phyloP scores from a whole-genome alignment of 2,329 filamentous ascomycete species.

The Hymenoscyphus infarciens region DNA sequence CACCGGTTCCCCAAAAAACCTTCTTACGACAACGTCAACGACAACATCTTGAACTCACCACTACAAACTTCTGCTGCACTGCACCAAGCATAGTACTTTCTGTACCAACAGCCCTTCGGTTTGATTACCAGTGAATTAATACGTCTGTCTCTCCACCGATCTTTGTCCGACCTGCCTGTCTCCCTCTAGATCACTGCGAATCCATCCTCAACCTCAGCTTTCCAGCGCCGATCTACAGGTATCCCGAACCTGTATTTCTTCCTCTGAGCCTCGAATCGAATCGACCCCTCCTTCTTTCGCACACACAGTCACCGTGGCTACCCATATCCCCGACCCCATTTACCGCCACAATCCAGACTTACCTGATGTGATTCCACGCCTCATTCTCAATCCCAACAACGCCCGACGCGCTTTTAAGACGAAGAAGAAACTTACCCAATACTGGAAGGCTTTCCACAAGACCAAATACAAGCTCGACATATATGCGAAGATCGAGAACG shows the following conservation, averaged over 20 bases:
- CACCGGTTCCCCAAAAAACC: background rate
- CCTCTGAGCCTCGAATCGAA: background rate
- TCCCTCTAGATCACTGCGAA: background rate
- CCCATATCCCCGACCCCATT: background rate
- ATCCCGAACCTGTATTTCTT: background rate
- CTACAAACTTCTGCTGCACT: background rate
- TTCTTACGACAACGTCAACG: background rate
- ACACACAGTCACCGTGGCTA: background rate
- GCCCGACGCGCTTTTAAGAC: background rate
- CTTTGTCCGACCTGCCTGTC: background rate
- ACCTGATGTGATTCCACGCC: background rate
- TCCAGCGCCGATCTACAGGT: background rate
- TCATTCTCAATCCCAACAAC: background rate
- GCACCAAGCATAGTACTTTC: background rate
- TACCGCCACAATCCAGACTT: background rate
- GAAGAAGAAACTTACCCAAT: background rate
- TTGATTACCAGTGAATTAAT: background rate
- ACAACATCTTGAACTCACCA: background rate
- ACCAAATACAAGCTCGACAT: background rate
- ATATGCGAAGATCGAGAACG: background rate
- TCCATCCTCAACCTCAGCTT: background rate
- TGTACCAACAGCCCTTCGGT: background rate
- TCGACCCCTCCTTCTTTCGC: background rate
- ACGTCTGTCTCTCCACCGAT: background rate
- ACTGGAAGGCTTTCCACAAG: background rate